Evolutionary conservation across 2,329 filamentous ascomycete genomes (phyloP), one percentile per base, ranked within the genome.

Genomic region (Exophiala sideris): DNA sequence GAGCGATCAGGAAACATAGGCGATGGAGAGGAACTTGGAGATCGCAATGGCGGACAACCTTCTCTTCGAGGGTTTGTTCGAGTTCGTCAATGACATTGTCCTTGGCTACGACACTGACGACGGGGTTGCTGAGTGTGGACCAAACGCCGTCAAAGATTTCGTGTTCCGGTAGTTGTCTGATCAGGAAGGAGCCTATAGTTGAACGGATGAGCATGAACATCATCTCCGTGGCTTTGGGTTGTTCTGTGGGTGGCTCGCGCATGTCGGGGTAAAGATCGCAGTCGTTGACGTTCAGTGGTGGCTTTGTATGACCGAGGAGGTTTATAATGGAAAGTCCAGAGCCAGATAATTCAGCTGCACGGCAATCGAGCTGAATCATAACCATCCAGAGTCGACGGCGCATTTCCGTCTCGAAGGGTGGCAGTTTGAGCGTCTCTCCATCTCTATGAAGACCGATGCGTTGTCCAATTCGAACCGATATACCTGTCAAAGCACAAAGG

Each of bases 141-240:
- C 57, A 48, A 32, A 60, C 54, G 1, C 36, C 57, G 45, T 8
- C 57, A 42, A 33, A 54, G 56, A 6, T 54, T 60, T 16, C 54
- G 45, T 45, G 16, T 36, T 40, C 32, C n/a, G 32, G 24, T 24
- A 54, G 20, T 20, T 54, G 45, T 21, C 12, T 21, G 45, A 18
- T 49, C 79, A 74, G 2, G 76, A 66, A 41, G 85, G 82, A 0
- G 78, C 80, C 4, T 80, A 78, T 54, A 84, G 81, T 29, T 79
- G 80, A 1, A 80, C 82, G 62, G 84, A 81, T 52, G 84, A 80
- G 62, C 85, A 82, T 1, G 80, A 80, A 1, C 81, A 76, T 56
- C 82, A 71, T 3, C 77, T 74, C 63, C 85, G 55, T 57, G 11
- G 51, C 36, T 9, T 42, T 32, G 32, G 33, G 40, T n/a, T 68